Conservation (phyloP, 495 filamentous ascomycete species). For the Xylaria longipes region DNA sequence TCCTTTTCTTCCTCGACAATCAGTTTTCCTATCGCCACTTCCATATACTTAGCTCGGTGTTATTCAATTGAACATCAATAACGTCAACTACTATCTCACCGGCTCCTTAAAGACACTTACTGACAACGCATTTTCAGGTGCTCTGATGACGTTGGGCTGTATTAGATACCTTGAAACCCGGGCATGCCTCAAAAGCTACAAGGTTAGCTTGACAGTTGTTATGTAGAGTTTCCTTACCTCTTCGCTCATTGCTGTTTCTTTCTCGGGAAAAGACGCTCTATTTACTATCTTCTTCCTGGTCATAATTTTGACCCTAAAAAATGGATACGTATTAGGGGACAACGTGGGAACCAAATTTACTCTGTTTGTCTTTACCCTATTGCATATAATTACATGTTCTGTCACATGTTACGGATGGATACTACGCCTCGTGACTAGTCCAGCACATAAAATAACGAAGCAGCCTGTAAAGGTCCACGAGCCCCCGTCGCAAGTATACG, state of each 20-base stretch:
- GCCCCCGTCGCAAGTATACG: no score
- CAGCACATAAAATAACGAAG: no score
- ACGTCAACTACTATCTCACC: neutral
- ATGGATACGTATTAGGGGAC: neutral
- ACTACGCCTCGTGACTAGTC: neutral
- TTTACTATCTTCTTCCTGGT: neutral
- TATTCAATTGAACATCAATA: neutral
- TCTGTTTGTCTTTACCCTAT: neutral
- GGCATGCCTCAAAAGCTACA: neutral
- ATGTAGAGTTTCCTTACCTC: neutral
- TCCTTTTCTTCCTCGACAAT: neutral
- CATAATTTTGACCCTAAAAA: neutral
- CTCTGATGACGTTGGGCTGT: neutral
- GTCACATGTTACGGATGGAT: neutral
- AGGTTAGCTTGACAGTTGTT: neutral
- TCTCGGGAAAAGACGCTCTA: neutral
- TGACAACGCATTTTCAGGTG: neutral
- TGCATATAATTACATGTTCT: neutral
- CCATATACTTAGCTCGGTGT: neutral
- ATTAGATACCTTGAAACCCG: neutral
- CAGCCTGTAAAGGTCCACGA: no score
- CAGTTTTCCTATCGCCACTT: neutral
- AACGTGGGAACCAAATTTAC: neutral
- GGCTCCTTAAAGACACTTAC: neutral
- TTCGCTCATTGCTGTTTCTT: neutral